These are phyloP conservation scores for bread wheat (Triticum aestivum) DNA, from an alignment of 176 grass and related monocot genomes.

Conservation along the genomic window DNA sequence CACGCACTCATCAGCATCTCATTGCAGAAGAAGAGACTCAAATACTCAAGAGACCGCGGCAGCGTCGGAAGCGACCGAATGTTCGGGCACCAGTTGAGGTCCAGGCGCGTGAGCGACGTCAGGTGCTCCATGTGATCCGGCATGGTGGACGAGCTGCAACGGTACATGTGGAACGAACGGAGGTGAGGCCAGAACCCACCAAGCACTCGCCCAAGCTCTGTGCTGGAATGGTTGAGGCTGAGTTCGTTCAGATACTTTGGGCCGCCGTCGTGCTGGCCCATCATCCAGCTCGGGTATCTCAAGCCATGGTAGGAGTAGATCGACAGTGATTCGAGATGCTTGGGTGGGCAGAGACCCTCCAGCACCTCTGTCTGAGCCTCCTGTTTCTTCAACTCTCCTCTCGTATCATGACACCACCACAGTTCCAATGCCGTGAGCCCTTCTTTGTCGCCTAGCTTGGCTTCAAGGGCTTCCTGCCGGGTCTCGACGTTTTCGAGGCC, in stretches of 20 bases:
- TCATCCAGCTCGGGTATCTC: conserved; percentile 26
- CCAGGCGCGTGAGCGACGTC: background rate
- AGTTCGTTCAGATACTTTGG: background rate
- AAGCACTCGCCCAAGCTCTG: background rate
- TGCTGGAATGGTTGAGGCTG: accelerated
- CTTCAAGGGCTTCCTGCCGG: no score
- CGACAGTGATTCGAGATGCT: background rate
- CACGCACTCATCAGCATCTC: background rate
- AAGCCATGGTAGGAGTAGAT: background rate
- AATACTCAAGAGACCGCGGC: background rate
- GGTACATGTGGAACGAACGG: accelerated
- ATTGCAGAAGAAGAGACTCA: accelerated
- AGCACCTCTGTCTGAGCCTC: background rate
- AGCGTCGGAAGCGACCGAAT: background rate
- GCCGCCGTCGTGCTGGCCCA: background rate
- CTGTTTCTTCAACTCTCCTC: no score
- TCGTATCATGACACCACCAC: background rate
- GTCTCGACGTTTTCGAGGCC: no score
- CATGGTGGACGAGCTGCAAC: background rate
- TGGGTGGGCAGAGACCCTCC: conserved; percentile 32
- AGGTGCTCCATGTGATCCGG: background rate
- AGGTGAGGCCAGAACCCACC: background rate
- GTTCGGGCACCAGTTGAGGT: background rate
- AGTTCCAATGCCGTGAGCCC: no score
- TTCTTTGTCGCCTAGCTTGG: no score